phyloP scores from a whole-genome alignment of 768 basidiomycete species.

The Russula compacta region DNA sequence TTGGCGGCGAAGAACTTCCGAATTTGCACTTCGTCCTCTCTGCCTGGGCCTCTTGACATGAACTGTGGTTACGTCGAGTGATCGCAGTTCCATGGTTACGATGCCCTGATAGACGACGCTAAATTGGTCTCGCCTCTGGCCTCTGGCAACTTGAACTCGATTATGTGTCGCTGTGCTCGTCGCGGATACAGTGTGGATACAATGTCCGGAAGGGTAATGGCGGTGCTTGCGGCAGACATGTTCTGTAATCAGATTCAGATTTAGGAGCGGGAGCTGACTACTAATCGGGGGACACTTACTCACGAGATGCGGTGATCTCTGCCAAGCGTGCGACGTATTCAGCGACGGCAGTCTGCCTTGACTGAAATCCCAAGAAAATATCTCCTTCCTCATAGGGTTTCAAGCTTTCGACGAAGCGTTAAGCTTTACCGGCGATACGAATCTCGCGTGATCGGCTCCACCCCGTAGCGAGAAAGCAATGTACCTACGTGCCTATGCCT shows the following conservation, averaged over 20 bases:
- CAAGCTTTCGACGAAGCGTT: not conserved
- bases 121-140: not conserved
- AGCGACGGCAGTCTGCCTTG: too few species aligned
- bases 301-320: too few species aligned
- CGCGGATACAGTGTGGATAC: too few species aligned
- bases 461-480: not conserved
- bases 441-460: not conserved
- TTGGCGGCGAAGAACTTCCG: not conserved
- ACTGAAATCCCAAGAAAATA: not conserved
- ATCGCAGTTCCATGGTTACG: constrained; percentile 7
- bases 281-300: too few species aligned
- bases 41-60: too few species aligned
- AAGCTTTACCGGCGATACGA: not conserved
- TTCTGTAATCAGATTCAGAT: too few species aligned
- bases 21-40: not conserved
- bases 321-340: too few species aligned
- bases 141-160: not conserved
- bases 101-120: not conserved
- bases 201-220: too few species aligned
- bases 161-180: too few species aligned
- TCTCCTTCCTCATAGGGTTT: not conserved
- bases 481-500: not conserved
- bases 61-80: not conserved
- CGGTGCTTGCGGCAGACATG: too few species aligned
- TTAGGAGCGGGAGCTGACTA: too few species aligned